These are phyloP conservation scores for Sinapis alba DNA, from an alignment of 441 rosid species.

Conservation along the genomic window DNA sequence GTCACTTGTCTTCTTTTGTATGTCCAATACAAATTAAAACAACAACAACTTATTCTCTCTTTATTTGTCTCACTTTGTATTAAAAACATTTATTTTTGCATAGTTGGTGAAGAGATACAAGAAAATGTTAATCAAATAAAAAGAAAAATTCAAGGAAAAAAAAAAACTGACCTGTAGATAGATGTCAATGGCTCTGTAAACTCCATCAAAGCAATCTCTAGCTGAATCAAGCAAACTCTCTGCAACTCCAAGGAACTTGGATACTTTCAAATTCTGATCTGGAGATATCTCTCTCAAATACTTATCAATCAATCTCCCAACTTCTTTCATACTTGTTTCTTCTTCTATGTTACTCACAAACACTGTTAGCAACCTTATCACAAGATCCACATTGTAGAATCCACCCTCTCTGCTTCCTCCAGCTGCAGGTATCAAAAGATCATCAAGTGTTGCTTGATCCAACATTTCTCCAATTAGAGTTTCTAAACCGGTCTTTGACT, in stretches of 20 bases:
- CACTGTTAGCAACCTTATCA: constrained; percentile 54
- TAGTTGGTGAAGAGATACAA: constrained; percentile 9
- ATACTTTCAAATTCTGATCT: constrained; percentile 61
- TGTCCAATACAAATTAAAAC: constrained; percentile 7
- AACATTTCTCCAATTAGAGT: constrained; percentile 60
- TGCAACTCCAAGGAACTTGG: constrained; percentile 68
- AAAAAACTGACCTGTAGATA: constrained; percentile 59
- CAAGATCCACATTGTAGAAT: constrained; percentile 61
- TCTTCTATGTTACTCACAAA: constrained; percentile 45
- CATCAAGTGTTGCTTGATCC: constrained; percentile 78
- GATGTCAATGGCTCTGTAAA: constrained; percentile 77
- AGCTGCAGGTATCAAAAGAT: constrained; percentile 54
- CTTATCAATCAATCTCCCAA: constrained; percentile 63
- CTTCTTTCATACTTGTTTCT: constrained; percentile 47
- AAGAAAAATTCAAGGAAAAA: not conserved
- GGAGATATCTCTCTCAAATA: constrained; percentile 77
- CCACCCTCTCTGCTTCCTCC: constrained; percentile 38
- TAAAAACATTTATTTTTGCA: not conserved
- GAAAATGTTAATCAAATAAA: too few species aligned
- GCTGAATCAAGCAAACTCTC: constrained; percentile 75
- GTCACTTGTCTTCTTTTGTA: constrained; percentile 31
- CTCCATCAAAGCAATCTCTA: constrained; percentile 72
- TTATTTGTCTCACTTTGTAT: constrained; percentile 24
- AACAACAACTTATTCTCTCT: not conserved
- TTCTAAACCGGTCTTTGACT: constrained; percentile 57